phyloP scores from a whole-genome alignment of 2,329 filamentous ascomycete species.

The Calycina herbarum region DNA sequence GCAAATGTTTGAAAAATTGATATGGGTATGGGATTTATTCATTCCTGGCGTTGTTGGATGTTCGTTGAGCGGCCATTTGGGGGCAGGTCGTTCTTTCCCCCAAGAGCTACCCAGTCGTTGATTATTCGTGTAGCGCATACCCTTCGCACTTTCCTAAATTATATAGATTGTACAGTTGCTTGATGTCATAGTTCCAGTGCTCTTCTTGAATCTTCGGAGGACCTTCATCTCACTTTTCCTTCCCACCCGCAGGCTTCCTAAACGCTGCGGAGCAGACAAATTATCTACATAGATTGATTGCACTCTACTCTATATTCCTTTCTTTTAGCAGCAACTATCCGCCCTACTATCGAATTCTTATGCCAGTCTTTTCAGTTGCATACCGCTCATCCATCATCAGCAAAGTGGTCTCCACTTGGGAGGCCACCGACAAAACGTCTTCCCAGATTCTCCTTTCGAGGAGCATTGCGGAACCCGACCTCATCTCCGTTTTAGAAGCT shows the following conservation, averaged over 20 bases:
- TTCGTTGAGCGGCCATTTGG: background rate
- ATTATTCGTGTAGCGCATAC: background rate
- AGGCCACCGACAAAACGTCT: conserved; percentile 43
- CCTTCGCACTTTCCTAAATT: conserved; percentile 6
- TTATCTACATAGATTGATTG: conserved; percentile 8
- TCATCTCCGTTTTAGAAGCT: conserved; percentile 24
- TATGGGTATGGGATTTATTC: background rate
- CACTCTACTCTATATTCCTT: conserved; percentile 3
- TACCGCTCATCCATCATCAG: conserved; percentile 30
- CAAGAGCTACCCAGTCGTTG: background rate
- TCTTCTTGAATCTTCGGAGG: conserved; percentile 12
- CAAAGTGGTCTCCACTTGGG: conserved; percentile 24
- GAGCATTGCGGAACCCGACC: conserved; percentile 43
- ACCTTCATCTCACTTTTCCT: conserved; percentile 13
- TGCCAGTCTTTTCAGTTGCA: conserved; percentile 23
- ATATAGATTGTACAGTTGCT: background rate
- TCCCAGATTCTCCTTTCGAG: conserved; percentile 48
- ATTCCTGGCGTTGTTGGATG: conserved; percentile 16
- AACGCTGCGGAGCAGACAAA: background rate
- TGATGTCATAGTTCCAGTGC: background rate
- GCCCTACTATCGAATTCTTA: conserved; percentile 11
- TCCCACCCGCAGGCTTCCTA: conserved; percentile 4
- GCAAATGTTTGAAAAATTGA: conserved; percentile 33
- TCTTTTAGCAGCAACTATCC: background rate
- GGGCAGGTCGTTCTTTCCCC: conserved; percentile 9